phyloP scores from a whole-genome alignment of 495 filamentous ascomycete species.

The Lasiosphaeria hispida region DNA sequence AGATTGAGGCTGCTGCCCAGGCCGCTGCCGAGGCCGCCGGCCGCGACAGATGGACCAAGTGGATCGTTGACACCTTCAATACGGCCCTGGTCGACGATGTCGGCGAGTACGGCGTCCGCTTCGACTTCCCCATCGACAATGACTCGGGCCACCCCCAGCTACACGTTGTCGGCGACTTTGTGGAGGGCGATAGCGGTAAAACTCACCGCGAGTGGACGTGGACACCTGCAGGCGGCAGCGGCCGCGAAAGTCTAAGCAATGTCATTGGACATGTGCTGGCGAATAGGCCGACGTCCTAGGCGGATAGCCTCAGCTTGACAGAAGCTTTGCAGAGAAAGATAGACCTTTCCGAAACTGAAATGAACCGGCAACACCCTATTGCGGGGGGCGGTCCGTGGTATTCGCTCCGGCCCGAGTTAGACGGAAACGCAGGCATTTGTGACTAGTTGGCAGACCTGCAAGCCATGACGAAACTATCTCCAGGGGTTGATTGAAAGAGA shows the following conservation, averaged over 20 bases:
- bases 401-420: no score
- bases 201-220: conserved; percentile 20
- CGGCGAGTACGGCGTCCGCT: conserved; percentile 21
- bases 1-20: no score
- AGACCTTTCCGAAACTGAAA: no score
- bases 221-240: not conserved
- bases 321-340: no score
- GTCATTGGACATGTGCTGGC: conserved; percentile 16
- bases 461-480: no score
- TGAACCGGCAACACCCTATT: no score
- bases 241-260: conserved; percentile 4
- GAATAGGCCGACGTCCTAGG: not conserved
- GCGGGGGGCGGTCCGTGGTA: no score
- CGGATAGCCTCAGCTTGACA: not conserved
- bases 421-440: no score
- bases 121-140: conserved; percentile 11
- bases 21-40: not conserved
- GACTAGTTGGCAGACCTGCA: no score
- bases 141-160: conserved; percentile 10
- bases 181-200: conserved; percentile 3
- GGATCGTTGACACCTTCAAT: conserved; percentile 11
- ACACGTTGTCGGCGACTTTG: conserved; percentile 9
- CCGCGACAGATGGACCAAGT: conserved; percentile 1
- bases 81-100: conserved; percentile 22
- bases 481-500: no score